Base-by-base conservation (phyloP, 2,329 filamentous ascomycete species). In the Colletotrichum endophyticum region DNA sequence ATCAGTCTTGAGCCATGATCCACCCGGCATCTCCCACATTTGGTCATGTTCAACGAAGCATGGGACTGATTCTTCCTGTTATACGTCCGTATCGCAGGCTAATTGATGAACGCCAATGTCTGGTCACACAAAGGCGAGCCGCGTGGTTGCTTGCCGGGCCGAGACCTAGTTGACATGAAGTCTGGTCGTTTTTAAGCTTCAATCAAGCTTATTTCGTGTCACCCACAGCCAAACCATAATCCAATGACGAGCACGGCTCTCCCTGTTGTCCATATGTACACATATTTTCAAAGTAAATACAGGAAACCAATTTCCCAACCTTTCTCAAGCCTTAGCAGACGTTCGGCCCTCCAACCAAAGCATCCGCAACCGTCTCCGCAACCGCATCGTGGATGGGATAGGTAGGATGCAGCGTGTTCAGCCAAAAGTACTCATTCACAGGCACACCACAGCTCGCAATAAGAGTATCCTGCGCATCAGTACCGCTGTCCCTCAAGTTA, bases 361-460 rank as follows among this genome's bases (percentile, higher is more conserved):
- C 81, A 70, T 83, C 81, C 4, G 87, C 85, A 57, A 92, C 83
- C 66, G 85, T 81, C 73, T 89, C 83, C 1, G 92, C 92, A 9
- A 92, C 88, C 8, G 89, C 89, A 68, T 92, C 90, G 78, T 93
- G 91, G 70, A 93, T 88, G 0, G 91, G 88, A 80, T 89, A 92
- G 0, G 92, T 93, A n/a, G 92, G 92, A 80, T 94, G 92, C 78
- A 94, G 81, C 53, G 82, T 86, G 79, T 94, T 93, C 34, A 93
- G 84, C 92, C 92, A 94, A 79, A 93, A 89, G 81, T 93, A 93
- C 83, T 93, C 84, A 80, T 93, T 90, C 4, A 92, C 91, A 0
- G 90, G 84, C 61, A 91, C 82, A 2, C 85, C 85, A 80, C 92
- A 93, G 64, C 84, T 86, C 7, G 85, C 79, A 64, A 82, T 82